Evolutionary conservation across 202 grass and related monocot species (phyloP).

Genomic region (Eragrostis tef): DNA sequence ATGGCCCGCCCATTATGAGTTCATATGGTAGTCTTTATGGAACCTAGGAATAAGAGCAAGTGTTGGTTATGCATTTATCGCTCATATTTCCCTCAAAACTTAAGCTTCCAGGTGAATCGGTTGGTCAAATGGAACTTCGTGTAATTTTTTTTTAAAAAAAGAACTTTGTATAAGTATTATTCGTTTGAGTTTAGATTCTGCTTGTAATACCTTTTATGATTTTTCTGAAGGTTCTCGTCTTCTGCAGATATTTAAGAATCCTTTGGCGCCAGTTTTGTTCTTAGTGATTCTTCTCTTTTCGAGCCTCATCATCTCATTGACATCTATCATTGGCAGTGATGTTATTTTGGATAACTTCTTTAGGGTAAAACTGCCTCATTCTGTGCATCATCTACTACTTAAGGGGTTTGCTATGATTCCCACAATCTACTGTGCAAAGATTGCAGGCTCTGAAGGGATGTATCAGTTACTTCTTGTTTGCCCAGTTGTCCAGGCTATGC

Average conservation of each 20-base stretch:
- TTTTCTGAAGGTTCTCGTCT: slow-evolving; percentile 18
- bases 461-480: slow-evolving; percentile 74
- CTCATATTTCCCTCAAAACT: neutral
- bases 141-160: too few relatives aligned
- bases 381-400: slow-evolving; percentile 54
- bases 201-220: neutral
- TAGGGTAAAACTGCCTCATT: slow-evolving; percentile 55
- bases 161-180: neutral
- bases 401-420: slow-evolving; percentile 64
- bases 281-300: slow-evolving; percentile 77
- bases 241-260: slow-evolving; percentile 69
- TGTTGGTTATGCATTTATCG: too few relatives aligned
- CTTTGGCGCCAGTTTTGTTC: slow-evolving; percentile 63
- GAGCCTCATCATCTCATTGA: slow-evolving; percentile 72
- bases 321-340: slow-evolving; percentile 58
- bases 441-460: slow-evolving; percentile 67
- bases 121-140: neutral
- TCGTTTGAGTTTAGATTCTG: neutral
- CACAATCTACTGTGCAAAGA: slow-evolving; percentile 64
- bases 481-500: slow-evolving; percentile 74
- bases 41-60: neutral
- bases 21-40: neutral
- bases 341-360: slow-evolving; percentile 57
- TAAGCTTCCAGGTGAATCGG: neutral
- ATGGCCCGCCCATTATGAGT: neutral